These are phyloP conservation scores for Starmerella tilneyi DNA, from an alignment of 805 yeast species.

Conservation along the genomic window DNA sequence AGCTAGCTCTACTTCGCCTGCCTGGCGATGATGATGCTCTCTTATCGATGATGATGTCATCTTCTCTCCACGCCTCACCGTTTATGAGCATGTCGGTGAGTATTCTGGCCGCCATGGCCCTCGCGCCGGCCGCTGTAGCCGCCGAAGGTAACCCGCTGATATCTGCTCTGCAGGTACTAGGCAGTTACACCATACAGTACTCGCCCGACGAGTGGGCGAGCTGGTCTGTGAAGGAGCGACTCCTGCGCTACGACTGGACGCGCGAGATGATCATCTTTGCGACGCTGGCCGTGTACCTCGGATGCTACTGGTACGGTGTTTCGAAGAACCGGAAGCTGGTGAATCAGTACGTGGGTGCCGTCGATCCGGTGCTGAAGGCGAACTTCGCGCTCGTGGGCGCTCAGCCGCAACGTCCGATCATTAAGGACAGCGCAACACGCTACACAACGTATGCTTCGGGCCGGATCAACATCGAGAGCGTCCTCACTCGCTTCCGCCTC, in stretches of 20 bases:
- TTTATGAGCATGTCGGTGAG: background rate
- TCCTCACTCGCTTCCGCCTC: slow-evolving; percentile 52
- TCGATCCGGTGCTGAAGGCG: slow-evolving; percentile 44
- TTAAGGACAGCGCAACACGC: slow-evolving; percentile 53
- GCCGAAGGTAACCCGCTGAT: slow-evolving; percentile 1
- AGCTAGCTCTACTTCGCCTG: too few relatives aligned
- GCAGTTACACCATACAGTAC: slow-evolving; percentile 4
- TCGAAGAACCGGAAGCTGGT: slow-evolving; percentile 49
- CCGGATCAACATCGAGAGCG: slow-evolving; percentile 59
- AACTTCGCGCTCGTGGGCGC: slow-evolving; percentile 73
- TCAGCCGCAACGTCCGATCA: slow-evolving; percentile 32
- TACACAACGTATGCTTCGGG: slow-evolving; percentile 78
- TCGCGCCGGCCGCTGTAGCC: slow-evolving; percentile 1
- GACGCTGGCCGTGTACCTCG: slow-evolving; percentile 41
- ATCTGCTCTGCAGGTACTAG: background rate
- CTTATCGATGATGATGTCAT: background rate
- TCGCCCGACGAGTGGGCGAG: slow-evolving; percentile 39
- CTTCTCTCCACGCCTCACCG: background rate
- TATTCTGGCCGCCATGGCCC: background rate
- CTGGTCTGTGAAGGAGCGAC: slow-evolving; percentile 51
- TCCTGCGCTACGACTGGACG: slow-evolving; percentile 60
- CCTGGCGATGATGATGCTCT: background rate
- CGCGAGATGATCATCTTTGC: slow-evolving; percentile 53
- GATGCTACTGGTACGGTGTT: slow-evolving; percentile 50
- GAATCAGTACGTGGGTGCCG: slow-evolving; percentile 41